Evolutionary conservation across 352 stramenopile species (phyloP), one percentile per base, ranked within the genome.

Genomic region (Globisporangium spinosum): DNA sequence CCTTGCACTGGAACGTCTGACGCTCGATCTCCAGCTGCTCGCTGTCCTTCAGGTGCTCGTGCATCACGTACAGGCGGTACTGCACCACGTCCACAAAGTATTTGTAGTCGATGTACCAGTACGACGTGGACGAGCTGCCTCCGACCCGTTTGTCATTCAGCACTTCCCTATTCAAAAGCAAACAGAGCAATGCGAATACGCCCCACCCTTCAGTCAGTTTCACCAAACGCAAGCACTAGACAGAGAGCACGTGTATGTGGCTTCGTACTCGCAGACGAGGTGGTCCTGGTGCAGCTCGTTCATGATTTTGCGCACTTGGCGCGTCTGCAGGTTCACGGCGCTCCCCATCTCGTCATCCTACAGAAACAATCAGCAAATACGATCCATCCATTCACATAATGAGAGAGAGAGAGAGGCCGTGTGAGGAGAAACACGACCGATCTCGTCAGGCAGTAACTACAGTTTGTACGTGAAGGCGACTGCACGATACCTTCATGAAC

Each of bases 91-190:
- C 87, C 54, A 94, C 86, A 76, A 96, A 95, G 73, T 96, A 94
- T 72, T 96, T 96, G 83, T 95, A 96, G 79, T 96, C 89, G 77
- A 96, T 96, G 77, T 96, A 95, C 88, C 89, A 96, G 71, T 96
- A 96, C 60, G 87, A 93, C 54, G 85, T 93, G 61, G 88, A 95
- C 47, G 87, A 94, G 64, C 85, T 93, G n/a, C 89, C 89, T 43
- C 87, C 87, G 5, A 82, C 34, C 1, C 84, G 78, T 73, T 96
- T 96, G 80, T 96, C 89, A 62, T 96, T 96, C 27, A 96, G 75
- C 64, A 93, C 87, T 64, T 96, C 87, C 58, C 89, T 96, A 35
- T 35, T 20, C 1, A 55, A 53, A 3, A 61, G 13, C 8, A 67
- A 45, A 32, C 27, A 23, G 43, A 51, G 43, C 43, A 51, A 23